Base-by-base conservation (phyloP, 1,284 basidiomycete genomes). In the Xanthoconium separans region DNA sequence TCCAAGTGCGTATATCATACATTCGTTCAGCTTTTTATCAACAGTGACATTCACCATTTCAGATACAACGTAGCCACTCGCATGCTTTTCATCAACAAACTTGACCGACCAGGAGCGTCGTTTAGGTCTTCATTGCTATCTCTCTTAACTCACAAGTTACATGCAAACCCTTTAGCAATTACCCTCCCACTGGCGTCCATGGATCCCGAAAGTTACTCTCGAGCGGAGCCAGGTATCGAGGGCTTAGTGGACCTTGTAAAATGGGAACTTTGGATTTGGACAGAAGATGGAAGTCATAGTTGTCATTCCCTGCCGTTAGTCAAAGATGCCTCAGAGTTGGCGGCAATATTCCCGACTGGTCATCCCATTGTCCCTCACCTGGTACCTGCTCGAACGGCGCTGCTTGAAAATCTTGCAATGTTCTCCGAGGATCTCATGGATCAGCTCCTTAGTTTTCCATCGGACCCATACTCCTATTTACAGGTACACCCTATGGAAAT, bases 31-130 rank as follows among this genome's bases (percentile, higher is more conserved):
- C 46, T n/a, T 31, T 30, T 16, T 33, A 39, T 31, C 5, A 6
- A 42, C 27, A n/a, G 16, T 10, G 18, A 48, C 33, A 16, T 42
- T 40, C 47, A 50, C 56, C 31, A 46, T n/a, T 44, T 37, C 54
- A 92, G 91, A 61, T 93, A 95, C 69, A 79, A 79, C 30, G 92
- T 95, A 3, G 73, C 81, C 1, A 88, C 89, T 10, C 78, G 89
- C 44, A 79, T 95, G 50, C 76, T 94, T 61, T 94, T 95, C 68
- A 69, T 95, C 57, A 95, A 95, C 76, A 95, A 95, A 68, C 79
- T 95, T 39, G 92, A 95, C 68, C 83, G 92, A 43, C 80, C 89
- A 41, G 93, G 92, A 30, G 88, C 90, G 16, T 93, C 90, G 0
- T 84, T 93, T 56, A 76, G 78, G 48, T 77, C 83, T 2, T 91